Base-by-base conservation (phyloP, 2,329 filamentous ascomycete species). In the Xylogone sp. region DNA sequence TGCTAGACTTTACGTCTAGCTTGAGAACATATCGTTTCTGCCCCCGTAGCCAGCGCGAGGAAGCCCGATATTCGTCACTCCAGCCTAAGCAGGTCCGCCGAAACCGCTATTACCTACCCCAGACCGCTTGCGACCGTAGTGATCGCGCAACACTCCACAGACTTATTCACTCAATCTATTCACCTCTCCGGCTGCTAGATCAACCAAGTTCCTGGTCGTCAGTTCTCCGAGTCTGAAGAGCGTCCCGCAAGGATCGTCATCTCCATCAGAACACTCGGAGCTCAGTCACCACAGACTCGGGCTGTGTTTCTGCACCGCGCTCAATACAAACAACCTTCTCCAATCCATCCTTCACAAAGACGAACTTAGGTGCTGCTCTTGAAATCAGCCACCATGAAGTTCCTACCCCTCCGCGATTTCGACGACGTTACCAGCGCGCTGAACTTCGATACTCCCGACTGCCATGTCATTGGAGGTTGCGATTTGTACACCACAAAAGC, bases 401-500 rank as follows among this genome's bases (percentile, higher is more conserved):
- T 95, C 71, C 79, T 99, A 64, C 91, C 93, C 55, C 82, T 96
- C 57, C 86, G 85, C 70, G 88, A 95, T 60, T 92, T 97, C 67
- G 92, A 97, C 70, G 84, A 88, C 69, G 88, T 97, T 60, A 93
- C 91, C 55, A 87, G 87, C 73, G 89, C 93, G 57, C 84, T 99
- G 67, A 97, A 96, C 68, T 97, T 97, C 76, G 90, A 94, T 64
- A 97, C 93, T 1, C 84, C 88, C 48, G 93, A 97, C 68, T 92
- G 90, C 67, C 89, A 93, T 61, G 88, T 99, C 54, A 87, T 91
- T 22, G 94, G 94, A 62, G 89, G 90, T 58, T 97, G 93, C 77
- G 94, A 99, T 70, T 80, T 97, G 18, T 99, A 97, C 76, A 97
- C 93, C 9, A 97, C 92, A 21, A 99, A 99, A 72, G 92, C 94